Base-by-base conservation (phyloP, 352 stramenopile genomes). In the Phytophthora meadii region DNA sequence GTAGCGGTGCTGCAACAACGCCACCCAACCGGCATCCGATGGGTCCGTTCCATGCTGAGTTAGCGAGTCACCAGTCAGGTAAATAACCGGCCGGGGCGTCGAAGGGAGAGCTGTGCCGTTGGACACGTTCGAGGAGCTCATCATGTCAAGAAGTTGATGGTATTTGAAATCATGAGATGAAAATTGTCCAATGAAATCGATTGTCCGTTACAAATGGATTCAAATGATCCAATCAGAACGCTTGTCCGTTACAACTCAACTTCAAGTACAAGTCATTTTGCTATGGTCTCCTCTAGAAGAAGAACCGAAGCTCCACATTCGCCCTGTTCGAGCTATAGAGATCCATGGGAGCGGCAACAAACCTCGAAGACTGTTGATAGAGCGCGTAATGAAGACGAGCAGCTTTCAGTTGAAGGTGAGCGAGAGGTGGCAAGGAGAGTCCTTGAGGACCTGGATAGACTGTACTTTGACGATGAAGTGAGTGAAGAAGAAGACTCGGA, bases 11-110 rank as follows among this genome's bases (percentile, higher is more conserved):
- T 76, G 69, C 40, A 90, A 61, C 37, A 77, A 41, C 7, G 58
- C 49, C 25, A 79, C 59, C 71, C 75, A 90, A 9, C 82, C 79
- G 17, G 47, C 53, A 40, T 54, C 67, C 5, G 57, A 30, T 6
- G 65, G 58, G 14, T 87, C 57, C 0, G 68, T 71, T 19, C 63
- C 77, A 12, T 46, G 67, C 52, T 88, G 34, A n/a, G 81, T 90
- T 15, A 88, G 54, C 14, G 79, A 88, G 61, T 90, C 81, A 8
- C 78, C 78, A 25, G 70, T 68, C 32, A 80, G 51, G 56, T 74
- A 75, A 46, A 87, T 65, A 17, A 88, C 66, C n/a, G 74, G 45
- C 36, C 65, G 63, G 4, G 57, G 49, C 30, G 42, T 44, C 17
- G 52, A 56, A 25, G 27, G 14, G 9, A 32, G 24, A 24, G 47